Conservation (phyloP, 805 yeast species). For the Lipomyces starkeyi region DNA sequence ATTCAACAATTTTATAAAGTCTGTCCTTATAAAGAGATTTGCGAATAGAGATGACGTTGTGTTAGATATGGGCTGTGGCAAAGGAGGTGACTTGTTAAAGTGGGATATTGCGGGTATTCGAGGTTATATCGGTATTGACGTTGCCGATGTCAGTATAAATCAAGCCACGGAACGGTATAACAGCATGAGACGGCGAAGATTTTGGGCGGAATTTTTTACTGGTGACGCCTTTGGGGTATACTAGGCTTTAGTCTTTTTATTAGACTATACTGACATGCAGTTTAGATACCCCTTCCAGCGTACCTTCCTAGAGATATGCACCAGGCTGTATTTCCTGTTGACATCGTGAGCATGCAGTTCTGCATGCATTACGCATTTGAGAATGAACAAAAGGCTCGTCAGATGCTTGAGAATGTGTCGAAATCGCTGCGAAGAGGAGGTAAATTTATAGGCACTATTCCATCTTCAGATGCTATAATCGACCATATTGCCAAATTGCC, state of each 20-base stretch:
- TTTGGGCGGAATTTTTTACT: conserved; percentile 82
- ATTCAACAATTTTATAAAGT: conserved; percentile 91
- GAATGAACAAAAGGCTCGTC: conserved; percentile 77
- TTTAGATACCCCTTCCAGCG: conserved; percentile 27
- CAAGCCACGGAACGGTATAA: conserved; percentile 84
- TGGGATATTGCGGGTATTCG: conserved; percentile 76
- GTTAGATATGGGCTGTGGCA: conserved; percentile 93
- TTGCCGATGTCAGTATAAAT: conserved; percentile 82
- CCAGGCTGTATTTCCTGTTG: conserved; percentile 81
- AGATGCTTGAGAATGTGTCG: conserved; percentile 74
- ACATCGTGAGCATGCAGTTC: conserved; percentile 87
- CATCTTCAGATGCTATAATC: conserved; percentile 83
- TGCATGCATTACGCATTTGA: conserved; percentile 95
- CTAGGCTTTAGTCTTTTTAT: conserved; percentile 44
- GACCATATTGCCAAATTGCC: conserved; percentile 63
- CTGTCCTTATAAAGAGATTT: conserved; percentile 76
- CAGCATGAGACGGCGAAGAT: conserved; percentile 57
- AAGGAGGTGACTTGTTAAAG: conserved; percentile 95
- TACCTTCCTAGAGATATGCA: conserved; percentile 47
- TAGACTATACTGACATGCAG: conserved; percentile 43
- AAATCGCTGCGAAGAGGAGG: conserved; percentile 82
- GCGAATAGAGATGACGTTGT: conserved; percentile 62
- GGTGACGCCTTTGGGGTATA: conserved; percentile 81
- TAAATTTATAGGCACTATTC: conserved; percentile 89
- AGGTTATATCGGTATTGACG: conserved; percentile 88